Conservation (phyloP, 148 eudicot species). For the Cornus florida region DNA sequence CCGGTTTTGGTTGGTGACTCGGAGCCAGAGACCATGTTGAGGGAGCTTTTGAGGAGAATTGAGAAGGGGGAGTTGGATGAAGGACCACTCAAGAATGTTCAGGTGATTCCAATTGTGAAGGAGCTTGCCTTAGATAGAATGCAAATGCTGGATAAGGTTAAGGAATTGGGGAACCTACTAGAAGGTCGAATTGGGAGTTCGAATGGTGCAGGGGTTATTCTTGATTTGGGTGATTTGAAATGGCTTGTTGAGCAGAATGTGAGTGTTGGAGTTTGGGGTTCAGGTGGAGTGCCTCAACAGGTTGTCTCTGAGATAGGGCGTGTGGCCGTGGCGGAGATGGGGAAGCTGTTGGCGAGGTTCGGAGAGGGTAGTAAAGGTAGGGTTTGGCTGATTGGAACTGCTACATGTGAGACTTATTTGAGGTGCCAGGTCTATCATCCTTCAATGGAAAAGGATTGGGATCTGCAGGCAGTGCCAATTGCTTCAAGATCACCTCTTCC, state of each 20-base stretch:
- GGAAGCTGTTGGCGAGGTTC: conserved; percentile 39
- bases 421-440: conserved; percentile 90
- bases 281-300: conserved; percentile 8
- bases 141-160: conserved; percentile 25
- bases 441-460: conserved; percentile 87
- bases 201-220: conserved; percentile 41
- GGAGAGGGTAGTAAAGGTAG: conserved; percentile 25
- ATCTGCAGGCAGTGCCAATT: conserved; percentile 87
- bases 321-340: conserved; percentile 48
- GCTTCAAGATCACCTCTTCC: conserved; percentile 61
- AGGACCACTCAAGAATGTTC: conserved; percentile 36
- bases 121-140: conserved; percentile 37
- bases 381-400: conserved; percentile 83
- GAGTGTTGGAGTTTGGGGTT: conserved; percentile 13
- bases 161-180: conserved; percentile 51
- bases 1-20: conserved; percentile 80
- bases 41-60: conserved; percentile 51
- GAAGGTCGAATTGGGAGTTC: conserved; percentile 38
- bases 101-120: conserved; percentile 45
- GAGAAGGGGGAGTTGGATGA: conserved; percentile 56
- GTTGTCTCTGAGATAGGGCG: conserved; percentile 36
- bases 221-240: conserved; percentile 74
- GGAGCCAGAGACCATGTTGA: conserved; percentile 54
- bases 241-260: conserved; percentile 55
- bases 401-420: conserved; percentile 93